Evolutionary conservation across 1,139 yeast genomes (phyloP).

Genomic region (Pichia sp.): DNA sequence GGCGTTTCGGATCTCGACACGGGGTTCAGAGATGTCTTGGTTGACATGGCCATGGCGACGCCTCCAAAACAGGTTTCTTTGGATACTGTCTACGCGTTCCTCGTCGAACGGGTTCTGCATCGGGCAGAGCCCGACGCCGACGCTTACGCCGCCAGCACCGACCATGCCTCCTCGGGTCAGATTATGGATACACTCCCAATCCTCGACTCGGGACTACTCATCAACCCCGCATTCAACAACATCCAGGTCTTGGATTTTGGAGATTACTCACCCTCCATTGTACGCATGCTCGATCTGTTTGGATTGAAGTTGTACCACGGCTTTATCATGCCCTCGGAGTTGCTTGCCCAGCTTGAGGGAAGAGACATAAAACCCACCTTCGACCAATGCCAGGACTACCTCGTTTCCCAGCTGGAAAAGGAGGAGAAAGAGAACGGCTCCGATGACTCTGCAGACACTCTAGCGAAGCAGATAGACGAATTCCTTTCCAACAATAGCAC

Average conservation of each 20-base stretch:
- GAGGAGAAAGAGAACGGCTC: slow-evolving; percentile 9
- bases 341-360: slow-evolving; percentile 25
- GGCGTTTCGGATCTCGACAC: neutral
- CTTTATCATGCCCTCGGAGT: slow-evolving; percentile 39
- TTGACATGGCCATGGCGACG: neutral
- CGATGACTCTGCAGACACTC: neutral
- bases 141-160: neutral
- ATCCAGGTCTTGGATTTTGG: slow-evolving; percentile 28
- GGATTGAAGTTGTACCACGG: slow-evolving; percentile 47
- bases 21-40: neutral
- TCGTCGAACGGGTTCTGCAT: neutral
- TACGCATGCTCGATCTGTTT: slow-evolving; percentile 37
- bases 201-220: slow-evolving; percentile 67
- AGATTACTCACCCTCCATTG: slow-evolving; percentile 20
- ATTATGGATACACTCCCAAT: slow-evolving; percentile 44
- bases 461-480: slow-evolving; percentile 6
- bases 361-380: slow-evolving; percentile 26
- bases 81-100: slow-evolving; percentile 10
- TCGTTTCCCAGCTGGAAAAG: slow-evolving; percentile 25
- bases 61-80: neutral
- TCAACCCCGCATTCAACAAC: slow-evolving; percentile 61
- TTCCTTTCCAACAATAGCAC: slow-evolving; percentile 57
- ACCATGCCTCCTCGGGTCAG: neutral
- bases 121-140: neutral
- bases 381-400: slow-evolving; percentile 44